phyloP scores from a whole-genome alignment of 257 asterid species.

The Forsythia viridissima region DNA sequence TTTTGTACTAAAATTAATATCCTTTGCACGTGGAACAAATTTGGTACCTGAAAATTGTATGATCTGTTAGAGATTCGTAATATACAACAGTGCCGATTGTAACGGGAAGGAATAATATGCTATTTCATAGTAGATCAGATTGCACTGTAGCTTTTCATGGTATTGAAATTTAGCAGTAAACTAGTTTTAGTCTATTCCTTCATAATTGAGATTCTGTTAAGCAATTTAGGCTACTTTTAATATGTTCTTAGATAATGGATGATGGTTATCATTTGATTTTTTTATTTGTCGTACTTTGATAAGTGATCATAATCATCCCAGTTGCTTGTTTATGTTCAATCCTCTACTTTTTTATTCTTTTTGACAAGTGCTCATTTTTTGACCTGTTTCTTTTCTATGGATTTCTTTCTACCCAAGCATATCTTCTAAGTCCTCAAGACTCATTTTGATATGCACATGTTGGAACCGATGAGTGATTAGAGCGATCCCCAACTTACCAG shows the following conservation, averaged over 20 bases:
- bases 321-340: neutral
- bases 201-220: neutral
- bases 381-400: conserved; percentile 8
- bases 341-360: neutral
- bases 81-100: neutral
- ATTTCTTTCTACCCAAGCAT: no score
- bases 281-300: neutral
- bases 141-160: neutral
- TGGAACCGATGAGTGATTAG: no score
- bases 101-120: neutral
- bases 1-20: neutral
- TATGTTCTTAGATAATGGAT: neutral
- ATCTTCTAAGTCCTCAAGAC: no score
- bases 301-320: neutral
- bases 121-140: neutral
- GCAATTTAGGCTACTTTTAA: neutral
- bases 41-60: neutral
- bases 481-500: no score
- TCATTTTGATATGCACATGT: neutral
- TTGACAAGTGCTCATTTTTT: neutral
- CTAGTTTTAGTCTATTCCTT: neutral
- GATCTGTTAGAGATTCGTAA: neutral
- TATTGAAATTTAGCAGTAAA: neutral
- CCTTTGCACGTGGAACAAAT: neutral
- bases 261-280: neutral